These are phyloP conservation scores for Pseudozyma pruni DNA, from an alignment of 1,284 basidiomycete genomes.

Conservation along the genomic window DNA sequence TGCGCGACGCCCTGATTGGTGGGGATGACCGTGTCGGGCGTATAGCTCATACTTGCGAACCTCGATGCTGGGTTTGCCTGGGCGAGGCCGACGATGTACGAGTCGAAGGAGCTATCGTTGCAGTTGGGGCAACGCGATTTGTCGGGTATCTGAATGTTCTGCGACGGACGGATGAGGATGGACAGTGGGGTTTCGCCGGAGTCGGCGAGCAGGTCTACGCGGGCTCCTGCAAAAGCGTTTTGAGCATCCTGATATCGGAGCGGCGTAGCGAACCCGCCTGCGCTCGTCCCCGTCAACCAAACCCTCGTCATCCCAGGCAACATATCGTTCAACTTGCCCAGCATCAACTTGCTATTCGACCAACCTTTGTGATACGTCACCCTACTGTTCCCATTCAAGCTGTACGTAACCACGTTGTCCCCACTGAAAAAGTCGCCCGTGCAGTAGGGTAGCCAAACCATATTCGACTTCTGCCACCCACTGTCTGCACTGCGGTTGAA, in stretches of 20 bases:
- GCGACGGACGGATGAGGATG: constrained; percentile 10
- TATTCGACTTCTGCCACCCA: constrained; percentile 21
- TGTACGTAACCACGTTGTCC: constrained; percentile 25
- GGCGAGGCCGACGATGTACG: constrained; percentile 31
- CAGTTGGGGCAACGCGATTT: constrained; percentile 24
- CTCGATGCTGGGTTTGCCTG: constrained; percentile 22
- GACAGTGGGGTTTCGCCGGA: constrained; percentile 22
- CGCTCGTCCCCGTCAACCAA: constrained; percentile 18
- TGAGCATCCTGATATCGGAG: constrained; percentile 34
- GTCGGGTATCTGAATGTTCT: constrained; percentile 27
- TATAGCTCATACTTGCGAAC: constrained; percentile 31
- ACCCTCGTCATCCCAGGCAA: constrained; percentile 12
- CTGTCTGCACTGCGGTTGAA: constrained; percentile 23
- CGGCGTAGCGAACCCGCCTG: constrained; percentile 25
- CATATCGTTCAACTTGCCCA: constrained; percentile 19
- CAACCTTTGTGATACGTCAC: constrained; percentile 21
- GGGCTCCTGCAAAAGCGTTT: constrained; percentile 12
- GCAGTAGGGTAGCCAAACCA: constrained; percentile 37
- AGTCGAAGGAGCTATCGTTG: constrained; percentile 33
- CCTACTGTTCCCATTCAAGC: background rate
- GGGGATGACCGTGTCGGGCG: constrained; percentile 31
- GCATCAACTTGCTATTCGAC: constrained; percentile 14
- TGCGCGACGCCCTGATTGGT: constrained; percentile 21
- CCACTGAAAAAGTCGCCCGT: constrained; percentile 36
- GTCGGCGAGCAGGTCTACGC: constrained; percentile 28